Evolutionary conservation across 2,329 filamentous ascomycete genomes (phyloP).

Genomic region (Corinectria fuckeliana): DNA sequence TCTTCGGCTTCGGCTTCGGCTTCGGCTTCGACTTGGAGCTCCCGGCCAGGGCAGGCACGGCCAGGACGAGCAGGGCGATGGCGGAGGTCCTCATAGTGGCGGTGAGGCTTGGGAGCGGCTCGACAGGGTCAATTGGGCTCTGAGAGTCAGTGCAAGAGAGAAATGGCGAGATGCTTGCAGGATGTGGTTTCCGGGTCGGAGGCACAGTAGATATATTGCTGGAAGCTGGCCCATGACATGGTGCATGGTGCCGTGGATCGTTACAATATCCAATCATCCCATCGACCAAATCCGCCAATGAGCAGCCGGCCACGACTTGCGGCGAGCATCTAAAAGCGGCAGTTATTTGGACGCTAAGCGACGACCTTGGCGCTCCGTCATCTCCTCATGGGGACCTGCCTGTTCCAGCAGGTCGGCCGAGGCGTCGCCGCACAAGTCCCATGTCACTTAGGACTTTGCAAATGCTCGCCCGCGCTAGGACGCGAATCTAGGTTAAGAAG

Average conservation of each 20-base stretch:
- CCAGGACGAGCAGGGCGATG: conserved; percentile 36
- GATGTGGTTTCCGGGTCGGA: not conserved
- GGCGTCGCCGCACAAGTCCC: conserved; percentile 16
- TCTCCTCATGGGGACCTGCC: conserved; percentile 17
- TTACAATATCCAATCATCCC: too few relatives aligned
- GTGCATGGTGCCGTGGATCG: too few relatives aligned
- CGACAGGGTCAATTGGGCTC: too few relatives aligned
- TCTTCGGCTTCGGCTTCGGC: conserved; percentile 33
- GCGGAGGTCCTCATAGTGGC: conserved; percentile 36
- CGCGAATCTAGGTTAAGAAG: conserved; percentile 34
- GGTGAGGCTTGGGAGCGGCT: too few relatives aligned
- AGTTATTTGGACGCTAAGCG: conserved; percentile 29
- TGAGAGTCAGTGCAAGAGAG: not conserved
- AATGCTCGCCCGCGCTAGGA: conserved; percentile 16
- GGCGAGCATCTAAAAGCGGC: conserved; percentile 30
- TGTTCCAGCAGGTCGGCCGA: conserved; percentile 35
- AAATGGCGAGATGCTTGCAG: not conserved
- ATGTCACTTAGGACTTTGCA: conserved; percentile 38
- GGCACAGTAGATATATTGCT: not conserved
- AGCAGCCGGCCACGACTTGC: not conserved
- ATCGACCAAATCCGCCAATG: conserved; percentile 24
- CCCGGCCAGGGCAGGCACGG: conserved; percentile 30
- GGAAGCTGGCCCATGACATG: not conserved
- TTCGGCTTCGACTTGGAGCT: conserved; percentile 31
- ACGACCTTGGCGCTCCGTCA: conserved; percentile 31